Base-by-base conservation (phyloP, 345 rosid species). In the Moringa oleifera region DNA sequence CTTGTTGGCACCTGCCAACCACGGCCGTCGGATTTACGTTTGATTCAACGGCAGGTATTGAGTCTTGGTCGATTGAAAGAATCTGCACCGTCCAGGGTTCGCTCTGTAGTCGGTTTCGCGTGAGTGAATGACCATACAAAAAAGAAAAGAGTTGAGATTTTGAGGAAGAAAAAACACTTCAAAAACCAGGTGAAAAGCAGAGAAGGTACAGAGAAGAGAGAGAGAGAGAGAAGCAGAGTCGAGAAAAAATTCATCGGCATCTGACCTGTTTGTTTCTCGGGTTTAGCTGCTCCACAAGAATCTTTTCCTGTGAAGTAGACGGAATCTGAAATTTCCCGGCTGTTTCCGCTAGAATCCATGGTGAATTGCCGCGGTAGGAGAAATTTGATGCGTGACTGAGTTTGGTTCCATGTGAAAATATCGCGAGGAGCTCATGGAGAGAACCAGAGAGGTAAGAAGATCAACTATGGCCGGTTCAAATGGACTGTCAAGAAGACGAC, bases 401-500 rank as follows among this genome's bases (percentile, higher is more conserved):
- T 33, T 33, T 33, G 37, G 11, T 11, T 33, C 37, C 6, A 33
- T 33, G 37, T 33, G 37, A 11, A 4, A 11, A 33, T 33, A n/a
- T 33, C 37, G 11, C 37, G 5, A 11, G 11, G 37, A 33, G 37
- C 11, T 33, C 51, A 85, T 79, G 88, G 88, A 85, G 24, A 79
- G 73, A 69, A 65, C 18, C 59, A 71, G 76, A 50, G 85, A 80
- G 71, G 73, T 58, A 53, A 77, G 80, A 77, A 74, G 80, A 72
- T 65, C 71, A 51, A 68, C 46, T 67, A 66, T 59, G 78, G 78
- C 70, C 19, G 71, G 80, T 25, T 58, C 78, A 6, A 75, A 76
- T 55, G 88, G 80, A 25, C 65, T 81, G 15, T 18, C 68, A 6
- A 77, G 75, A 62, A 86, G 85, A 28, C 74, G 84, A 50, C 85